Evolutionary conservation across 257 asterid species (phyloP).

Genomic region (Solanum chmielewskii): DNA sequence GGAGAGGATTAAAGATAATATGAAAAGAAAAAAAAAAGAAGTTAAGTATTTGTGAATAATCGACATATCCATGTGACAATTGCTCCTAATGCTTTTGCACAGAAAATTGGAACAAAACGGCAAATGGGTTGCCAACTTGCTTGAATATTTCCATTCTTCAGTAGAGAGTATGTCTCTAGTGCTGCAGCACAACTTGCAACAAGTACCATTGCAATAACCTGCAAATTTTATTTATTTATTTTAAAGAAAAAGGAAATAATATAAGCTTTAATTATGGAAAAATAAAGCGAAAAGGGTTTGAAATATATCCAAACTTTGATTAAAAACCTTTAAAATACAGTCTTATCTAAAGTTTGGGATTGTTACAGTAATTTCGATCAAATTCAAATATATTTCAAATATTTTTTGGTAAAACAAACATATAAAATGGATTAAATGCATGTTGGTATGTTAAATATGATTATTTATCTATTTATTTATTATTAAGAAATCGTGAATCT

Average conservation of each 20-base stretch:
- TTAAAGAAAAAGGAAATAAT: not conserved
- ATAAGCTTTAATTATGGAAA: not conserved
- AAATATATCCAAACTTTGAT: too few species aligned
- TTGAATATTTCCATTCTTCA: not conserved
- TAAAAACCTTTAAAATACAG: too few species aligned
- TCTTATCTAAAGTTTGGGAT: too few species aligned
- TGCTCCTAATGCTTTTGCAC: not conserved
- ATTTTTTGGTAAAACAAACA: not conserved
- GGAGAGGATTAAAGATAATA: not conserved
- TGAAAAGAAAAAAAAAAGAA: not conserved
- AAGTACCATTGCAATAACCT: not conserved
- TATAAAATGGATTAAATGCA: not conserved
- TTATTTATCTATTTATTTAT: not conserved
- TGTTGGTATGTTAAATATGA: not conserved
- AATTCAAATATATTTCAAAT: too few species aligned
- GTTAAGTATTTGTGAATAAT: not conserved
- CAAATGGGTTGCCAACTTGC: not conserved
- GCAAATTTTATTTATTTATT: not conserved
- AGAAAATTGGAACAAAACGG: not conserved
- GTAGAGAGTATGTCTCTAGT: not conserved
- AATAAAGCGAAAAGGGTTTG: not conserved
- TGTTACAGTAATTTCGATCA: too few species aligned
- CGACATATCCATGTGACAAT: not conserved
- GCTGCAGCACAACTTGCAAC: not conserved
- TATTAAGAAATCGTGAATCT: not conserved